Percentiles rank a stretch among this genome's conserved stretches.
Conservation (phyloP, 2,329 filamentous ascomycete genomes). For the Ophiocordyceps polyrhachis-furcata region DNA sequence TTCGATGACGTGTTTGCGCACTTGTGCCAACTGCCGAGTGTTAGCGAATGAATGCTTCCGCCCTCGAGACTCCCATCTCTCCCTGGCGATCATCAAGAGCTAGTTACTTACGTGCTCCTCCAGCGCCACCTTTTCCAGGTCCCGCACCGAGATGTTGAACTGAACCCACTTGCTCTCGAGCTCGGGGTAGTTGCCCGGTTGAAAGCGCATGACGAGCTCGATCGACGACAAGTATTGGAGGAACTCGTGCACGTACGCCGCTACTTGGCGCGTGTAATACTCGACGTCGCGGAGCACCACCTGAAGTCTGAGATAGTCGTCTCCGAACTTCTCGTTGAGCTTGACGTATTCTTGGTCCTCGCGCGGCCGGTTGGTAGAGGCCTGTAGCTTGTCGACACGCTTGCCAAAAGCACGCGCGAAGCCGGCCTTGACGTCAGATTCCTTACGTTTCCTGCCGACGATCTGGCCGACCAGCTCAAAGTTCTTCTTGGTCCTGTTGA, state of each 20-base stretch:
- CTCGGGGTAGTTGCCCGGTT: slow-evolving; percentile 59
- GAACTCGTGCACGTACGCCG: slow-evolving; percentile 64
- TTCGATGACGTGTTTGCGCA: slow-evolving; percentile 68
- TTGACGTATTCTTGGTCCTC: slow-evolving; percentile 71
- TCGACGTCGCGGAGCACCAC: slow-evolving; percentile 90
- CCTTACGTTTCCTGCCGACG: slow-evolving; percentile 67
- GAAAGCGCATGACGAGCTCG: slow-evolving; percentile 58
- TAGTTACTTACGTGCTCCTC: slow-evolving; percentile 55
- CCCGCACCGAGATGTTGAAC: slow-evolving; percentile 72
- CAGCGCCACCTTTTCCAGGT: slow-evolving; percentile 66
- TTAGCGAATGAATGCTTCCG: too few species aligned
- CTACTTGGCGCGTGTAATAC: slow-evolving; percentile 68
- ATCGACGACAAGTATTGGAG: slow-evolving; percentile 65
- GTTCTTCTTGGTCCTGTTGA: slow-evolving; percentile 91
- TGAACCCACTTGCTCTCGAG: slow-evolving; percentile 88
- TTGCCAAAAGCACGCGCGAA: slow-evolving; percentile 81
- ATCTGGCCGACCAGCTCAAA: slow-evolving; percentile 84
- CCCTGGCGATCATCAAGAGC: too few species aligned
- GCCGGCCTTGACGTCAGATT: slow-evolving; percentile 70
- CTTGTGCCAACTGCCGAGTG: slow-evolving; percentile 31
- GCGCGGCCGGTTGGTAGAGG: slow-evolving; percentile 38
- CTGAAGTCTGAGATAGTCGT: slow-evolving; percentile 82
- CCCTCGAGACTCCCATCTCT: too few species aligned
- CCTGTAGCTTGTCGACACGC: slow-evolving; percentile 65
- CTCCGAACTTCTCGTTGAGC: slow-evolving; percentile 70